These are phyloP conservation scores for Solanum ossicruentum DNA, from an alignment of 257 asterid genomes.

Conservation along the genomic window DNA sequence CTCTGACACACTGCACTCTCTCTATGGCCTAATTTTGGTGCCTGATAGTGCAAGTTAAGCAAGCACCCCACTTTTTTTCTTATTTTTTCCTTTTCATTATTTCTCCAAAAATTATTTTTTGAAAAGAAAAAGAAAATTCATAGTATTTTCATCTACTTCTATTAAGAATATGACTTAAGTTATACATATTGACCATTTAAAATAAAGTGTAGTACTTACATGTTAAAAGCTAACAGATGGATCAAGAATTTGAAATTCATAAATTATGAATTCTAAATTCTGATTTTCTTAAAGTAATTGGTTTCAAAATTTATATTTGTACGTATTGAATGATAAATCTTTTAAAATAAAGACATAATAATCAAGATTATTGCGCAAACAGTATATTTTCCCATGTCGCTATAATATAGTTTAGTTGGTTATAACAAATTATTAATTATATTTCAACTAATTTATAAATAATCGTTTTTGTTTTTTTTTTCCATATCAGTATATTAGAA, in stretches of 20 bases:
- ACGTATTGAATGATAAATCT: background rate
- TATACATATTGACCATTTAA: background rate
- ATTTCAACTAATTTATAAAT: background rate
- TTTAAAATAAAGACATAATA: background rate
- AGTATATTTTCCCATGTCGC: background rate
- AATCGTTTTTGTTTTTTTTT: too few species aligned
- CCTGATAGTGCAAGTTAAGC: constrained; percentile 95
- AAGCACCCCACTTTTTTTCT: constrained; percentile 33
- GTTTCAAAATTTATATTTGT: background rate
- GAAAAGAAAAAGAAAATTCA: background rate
- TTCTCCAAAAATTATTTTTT: background rate
- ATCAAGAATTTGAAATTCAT: background rate
- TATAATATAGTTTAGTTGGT: background rate
- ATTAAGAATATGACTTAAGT: background rate
- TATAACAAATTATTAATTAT: background rate
- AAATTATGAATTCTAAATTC: background rate
- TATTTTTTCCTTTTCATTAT: background rate
- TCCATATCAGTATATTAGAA: background rate
- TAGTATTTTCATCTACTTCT: background rate
- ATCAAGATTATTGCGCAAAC: background rate
- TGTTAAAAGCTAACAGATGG: background rate
- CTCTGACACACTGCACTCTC: constrained; percentile 39
- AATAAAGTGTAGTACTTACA: background rate
- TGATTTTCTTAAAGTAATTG: too few species aligned
- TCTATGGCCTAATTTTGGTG: constrained; percentile 79